phyloP scores from a whole-genome alignment of 169 alveolate genomes.

The Plasmodium ovale region DNA sequence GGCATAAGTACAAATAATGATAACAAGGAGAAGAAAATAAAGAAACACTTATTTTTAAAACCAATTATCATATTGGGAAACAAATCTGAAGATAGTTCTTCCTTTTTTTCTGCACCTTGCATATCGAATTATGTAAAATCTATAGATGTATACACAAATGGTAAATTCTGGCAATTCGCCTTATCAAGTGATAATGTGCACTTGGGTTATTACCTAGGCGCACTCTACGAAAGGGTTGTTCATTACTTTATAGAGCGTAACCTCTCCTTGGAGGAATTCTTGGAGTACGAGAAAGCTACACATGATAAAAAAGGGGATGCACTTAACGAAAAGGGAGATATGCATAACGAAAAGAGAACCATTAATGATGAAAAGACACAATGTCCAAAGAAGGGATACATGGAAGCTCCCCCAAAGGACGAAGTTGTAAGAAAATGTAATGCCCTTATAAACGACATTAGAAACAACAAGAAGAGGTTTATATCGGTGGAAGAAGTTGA shows the following conservation, averaged over 20 bases:
- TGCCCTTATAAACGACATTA: constrained; percentile 23
- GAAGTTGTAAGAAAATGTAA: not conserved
- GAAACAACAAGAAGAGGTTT: constrained; percentile 10
- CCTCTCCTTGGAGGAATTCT: not conserved
- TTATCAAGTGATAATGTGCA: constrained; percentile 50
- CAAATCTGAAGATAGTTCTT: constrained; percentile 43
- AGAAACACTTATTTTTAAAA: constrained; percentile 29
- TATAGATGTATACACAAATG: constrained; percentile 53
- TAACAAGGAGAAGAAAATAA: not conserved
- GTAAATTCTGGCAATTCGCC: constrained; percentile 33
- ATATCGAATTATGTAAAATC: constrained; percentile 58
- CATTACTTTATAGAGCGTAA: not conserved
- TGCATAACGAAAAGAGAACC: no score
- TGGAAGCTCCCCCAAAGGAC: not conserved
- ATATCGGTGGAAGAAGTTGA: constrained; percentile 42
- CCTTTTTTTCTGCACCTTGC: constrained; percentile 73
- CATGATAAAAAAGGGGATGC: no score
- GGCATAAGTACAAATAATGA: not conserved
- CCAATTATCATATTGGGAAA: constrained; percentile 65
- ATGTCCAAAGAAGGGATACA: not conserved
- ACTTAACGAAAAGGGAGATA: no score
- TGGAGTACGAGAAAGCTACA: not conserved
- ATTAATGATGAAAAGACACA: not conserved
- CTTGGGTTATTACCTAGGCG: constrained; percentile 18
- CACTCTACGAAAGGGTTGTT: constrained; percentile 11